Evolutionary conservation across 805 yeast genomes (phyloP).

Genomic region (Suhomyces vadensis): DNA sequence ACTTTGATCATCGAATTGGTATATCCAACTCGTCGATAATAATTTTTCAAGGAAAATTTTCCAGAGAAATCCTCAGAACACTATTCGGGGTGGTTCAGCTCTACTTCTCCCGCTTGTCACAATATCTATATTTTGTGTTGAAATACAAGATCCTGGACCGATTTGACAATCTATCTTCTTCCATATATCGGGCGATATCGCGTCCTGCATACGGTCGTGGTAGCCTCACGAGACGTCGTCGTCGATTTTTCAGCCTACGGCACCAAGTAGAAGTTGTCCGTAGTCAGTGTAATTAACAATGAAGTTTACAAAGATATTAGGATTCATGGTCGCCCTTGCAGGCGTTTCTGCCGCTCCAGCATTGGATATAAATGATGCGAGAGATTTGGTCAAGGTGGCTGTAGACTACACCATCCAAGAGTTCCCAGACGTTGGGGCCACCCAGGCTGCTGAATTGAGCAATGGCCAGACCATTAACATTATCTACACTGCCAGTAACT

Average conservation of each 20-base stretch:
- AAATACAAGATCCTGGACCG: no score
- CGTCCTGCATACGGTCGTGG: not conserved
- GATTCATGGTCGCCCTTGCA: constrained; percentile 10
- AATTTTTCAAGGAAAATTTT: no score
- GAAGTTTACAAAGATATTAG: constrained; percentile 9
- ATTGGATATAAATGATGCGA: constrained; percentile 11
- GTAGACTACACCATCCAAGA: constrained; percentile 53
- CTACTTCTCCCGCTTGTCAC: no score
- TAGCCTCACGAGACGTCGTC: not conserved
- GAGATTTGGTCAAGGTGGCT: constrained; percentile 37
- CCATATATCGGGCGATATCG: no score
- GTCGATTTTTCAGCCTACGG: not conserved
- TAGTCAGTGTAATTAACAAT: no score
- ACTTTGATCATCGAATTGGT: no score
- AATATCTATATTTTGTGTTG: no score
- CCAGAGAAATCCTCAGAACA: no score
- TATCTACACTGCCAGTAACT: constrained; percentile 52
- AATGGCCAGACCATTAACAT: constrained; percentile 57
- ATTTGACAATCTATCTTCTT: no score
- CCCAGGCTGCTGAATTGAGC: constrained; percentile 43
- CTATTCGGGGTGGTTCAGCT: no score
- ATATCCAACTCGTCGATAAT: no score
- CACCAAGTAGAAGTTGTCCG: no score
- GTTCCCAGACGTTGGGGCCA: constrained; percentile 36
- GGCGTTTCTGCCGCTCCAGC: constrained; percentile 12